phyloP scores from a whole-genome alignment of 2,329 filamentous ascomycete species.

The Colletotrichum sidae region DNA sequence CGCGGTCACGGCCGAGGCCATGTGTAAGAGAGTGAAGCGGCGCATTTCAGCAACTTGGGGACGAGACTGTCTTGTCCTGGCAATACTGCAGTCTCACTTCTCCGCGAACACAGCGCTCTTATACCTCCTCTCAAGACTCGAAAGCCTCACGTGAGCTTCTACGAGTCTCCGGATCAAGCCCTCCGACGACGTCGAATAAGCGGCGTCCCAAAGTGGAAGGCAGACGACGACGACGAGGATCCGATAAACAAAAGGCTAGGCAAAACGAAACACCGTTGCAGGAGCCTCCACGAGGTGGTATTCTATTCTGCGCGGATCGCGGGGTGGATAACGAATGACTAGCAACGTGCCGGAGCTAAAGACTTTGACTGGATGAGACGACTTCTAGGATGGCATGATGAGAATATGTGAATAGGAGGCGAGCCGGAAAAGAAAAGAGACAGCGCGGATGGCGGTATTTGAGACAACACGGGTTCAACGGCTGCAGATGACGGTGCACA shows the following conservation, averaged over 20 bases:
- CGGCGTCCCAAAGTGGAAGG: constrained; percentile 4
- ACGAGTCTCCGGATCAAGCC: constrained; percentile 6
- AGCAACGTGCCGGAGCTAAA: constrained; percentile 30
- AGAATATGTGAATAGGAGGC: background rate
- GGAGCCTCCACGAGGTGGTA: constrained; percentile 26
- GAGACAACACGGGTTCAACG: constrained; percentile 7
- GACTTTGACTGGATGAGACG: constrained; percentile 31
- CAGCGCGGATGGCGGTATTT: constrained; percentile 4
- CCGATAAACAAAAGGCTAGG: constrained; percentile 3
- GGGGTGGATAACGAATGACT: constrained; percentile 20
- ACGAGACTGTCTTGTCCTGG: too few relatives aligned
- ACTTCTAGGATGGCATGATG: constrained; percentile 6
- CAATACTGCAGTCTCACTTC: too few relatives aligned
- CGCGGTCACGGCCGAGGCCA: constrained; percentile 18
- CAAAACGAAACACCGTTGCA: constrained; percentile 24
- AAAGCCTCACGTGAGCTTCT: background rate
- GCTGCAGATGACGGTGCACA: constrained; percentile 14
- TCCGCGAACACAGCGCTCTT: too few relatives aligned
- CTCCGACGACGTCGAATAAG: constrained; percentile 1
- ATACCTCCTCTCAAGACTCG: background rate
- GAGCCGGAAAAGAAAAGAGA: background rate
- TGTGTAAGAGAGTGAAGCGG: constrained; percentile 10
- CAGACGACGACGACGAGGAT: constrained; percentile 1
- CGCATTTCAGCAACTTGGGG: constrained; percentile 2
- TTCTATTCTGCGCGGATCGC: constrained; percentile 16